Base-by-base conservation (phyloP, 2,329 filamentous ascomycete genomes). In the Golovinomyces cichoracearum region DNA sequence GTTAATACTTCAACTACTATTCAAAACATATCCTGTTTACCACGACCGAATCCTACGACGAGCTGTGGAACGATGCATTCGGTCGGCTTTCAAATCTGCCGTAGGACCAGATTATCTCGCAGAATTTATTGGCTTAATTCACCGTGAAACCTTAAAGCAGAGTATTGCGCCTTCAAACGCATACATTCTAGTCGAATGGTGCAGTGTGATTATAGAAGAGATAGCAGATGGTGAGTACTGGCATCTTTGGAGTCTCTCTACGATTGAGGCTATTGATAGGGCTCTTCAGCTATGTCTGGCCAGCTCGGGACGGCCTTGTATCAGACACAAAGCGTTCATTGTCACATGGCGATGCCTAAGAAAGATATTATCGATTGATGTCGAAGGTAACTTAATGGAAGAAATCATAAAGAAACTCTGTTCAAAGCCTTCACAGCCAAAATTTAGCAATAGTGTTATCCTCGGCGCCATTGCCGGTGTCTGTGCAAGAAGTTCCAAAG, bases 161-260 rank as follows among this genome's bases (percentile, higher is more conserved):
- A 78, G 76, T 53, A 78, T 95, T 57, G 83, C 88, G 27, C 67
- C 80, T 15, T 74, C 72, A 40, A 92, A 77, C 63, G 82, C 85
- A 4, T 93, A 94, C 61, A 83, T 93, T 45, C 68, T 98, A 55
- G 71, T 90, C 13, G 83, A 93, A 63, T 98, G 88, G 88, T 84
- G 78, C 62, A 81, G 80, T 50, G 63, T 88, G 50, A 65, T 94
- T 47, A 72, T 93, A 55, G 77, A 86, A 57, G 71, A 79, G 50
- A 68, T 85, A 23, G 73, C 73, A 27, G 70, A 70, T 45, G 73
- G 72, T 15, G 60, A 70, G 9, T 62, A 73, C 40, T 85, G 77
- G 78, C 71, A 74, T 47, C 68, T 68, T 57, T 76, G 77, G 61
- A 73, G 74, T 48, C 59, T 69, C 54, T 76, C 83, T 29, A 65